Conservation (phyloP, 1,139 yeast genomes). For the Komagataea norvegica region DNA sequence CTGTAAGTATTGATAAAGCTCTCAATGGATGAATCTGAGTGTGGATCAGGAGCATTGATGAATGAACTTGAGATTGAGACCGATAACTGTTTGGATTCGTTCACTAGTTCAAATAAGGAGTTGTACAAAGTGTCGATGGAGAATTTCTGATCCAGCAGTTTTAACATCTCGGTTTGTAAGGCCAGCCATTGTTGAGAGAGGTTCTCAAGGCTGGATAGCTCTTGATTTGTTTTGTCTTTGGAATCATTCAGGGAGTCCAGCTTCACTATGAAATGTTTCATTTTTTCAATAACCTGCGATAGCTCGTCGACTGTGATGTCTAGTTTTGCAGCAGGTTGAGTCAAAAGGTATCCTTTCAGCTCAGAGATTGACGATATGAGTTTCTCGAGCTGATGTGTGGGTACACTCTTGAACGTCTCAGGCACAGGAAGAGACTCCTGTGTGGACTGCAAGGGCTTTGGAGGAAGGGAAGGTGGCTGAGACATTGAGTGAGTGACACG, state of each 20-base stretch:
- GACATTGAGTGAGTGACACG: conserved; percentile 12
- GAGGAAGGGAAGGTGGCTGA: conserved; percentile 13
- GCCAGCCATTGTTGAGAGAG: conserved; percentile 17
- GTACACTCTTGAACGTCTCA: conserved; percentile 24
- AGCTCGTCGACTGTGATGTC: conserved; percentile 13
- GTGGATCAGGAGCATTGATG: conserved; percentile 15
- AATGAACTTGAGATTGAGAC: conserved; percentile 20
- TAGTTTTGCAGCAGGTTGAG: conserved; percentile 15
- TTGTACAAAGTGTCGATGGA: conserved; percentile 17
- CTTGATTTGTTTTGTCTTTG: conserved; percentile 15
- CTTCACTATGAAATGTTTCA: conserved; percentile 11
- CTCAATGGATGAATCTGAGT: conserved; percentile 26
- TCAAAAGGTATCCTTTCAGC: conserved; percentile 28
- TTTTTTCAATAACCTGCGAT: conserved; percentile 9
- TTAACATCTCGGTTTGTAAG: conserved; percentile 26
- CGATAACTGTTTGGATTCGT: conserved; percentile 16
- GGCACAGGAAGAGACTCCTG: conserved; percentile 19
- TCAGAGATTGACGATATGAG: conserved; percentile 24
- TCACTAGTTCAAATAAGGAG: conserved; percentile 12
- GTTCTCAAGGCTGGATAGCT: conserved; percentile 7
- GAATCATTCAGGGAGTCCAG: conserved; percentile 12
- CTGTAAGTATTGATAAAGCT: conserved; percentile 43
- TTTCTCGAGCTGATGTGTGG: conserved; percentile 27
- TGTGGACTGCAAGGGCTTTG: conserved; percentile 8
- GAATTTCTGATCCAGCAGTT: conserved; percentile 17